Base-by-base conservation (phyloP, 257 asterid species). In the Solanum pimpinellifolium region DNA sequence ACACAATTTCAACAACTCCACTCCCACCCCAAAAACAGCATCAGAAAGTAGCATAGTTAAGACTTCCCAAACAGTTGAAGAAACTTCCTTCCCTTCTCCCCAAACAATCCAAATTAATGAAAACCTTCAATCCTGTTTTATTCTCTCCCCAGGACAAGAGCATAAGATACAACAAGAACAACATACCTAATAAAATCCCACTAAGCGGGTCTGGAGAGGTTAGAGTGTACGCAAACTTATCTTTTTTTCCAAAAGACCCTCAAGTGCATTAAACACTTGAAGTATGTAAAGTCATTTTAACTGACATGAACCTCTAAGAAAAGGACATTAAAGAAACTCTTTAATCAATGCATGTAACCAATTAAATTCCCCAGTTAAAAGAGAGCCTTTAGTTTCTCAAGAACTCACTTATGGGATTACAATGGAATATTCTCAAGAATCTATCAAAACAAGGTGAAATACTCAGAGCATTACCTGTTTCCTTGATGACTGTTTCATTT, bases 401-500 rank as follows among this genome's bases (percentile, higher is more conserved):
- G 86, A 87, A 84, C 25, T 33, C 44, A 70, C 7, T 70, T 69
- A 0, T 29, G 11, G 21, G 75, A 27, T 27, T 27, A 68, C 39
- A 68, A 7, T 29, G 11, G 41, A 4, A 29, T 27, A 68, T 42
- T 7, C n/a, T 42, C 62, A 60, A 87, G 87, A 85, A 87, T 86
- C 47, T 69, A 60, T 42, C 66, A 47, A 84, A 87, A 46, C 21
- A 86, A 83, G 27, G 47, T 49, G 35, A 10, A 44, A 18, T 1
- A 65, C 44, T 29, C 47, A 70, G 84, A 85, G 74, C 49, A 84
- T 66, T 91, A 97, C 99, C 99, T 89, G 98, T 97, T 93, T 95
- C 99, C 91, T 78, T 96, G 92, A 97, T 94, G 47, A 96, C 93
- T n/a, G 88, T 89, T 90, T 97, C 99, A 87, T 89, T 92, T 91